Percentiles rank a stretch among this genome's conserved stretches.
Evolutionary conservation across 805 yeast species (phyloP).

Genomic region (Lachancea sp.): DNA sequence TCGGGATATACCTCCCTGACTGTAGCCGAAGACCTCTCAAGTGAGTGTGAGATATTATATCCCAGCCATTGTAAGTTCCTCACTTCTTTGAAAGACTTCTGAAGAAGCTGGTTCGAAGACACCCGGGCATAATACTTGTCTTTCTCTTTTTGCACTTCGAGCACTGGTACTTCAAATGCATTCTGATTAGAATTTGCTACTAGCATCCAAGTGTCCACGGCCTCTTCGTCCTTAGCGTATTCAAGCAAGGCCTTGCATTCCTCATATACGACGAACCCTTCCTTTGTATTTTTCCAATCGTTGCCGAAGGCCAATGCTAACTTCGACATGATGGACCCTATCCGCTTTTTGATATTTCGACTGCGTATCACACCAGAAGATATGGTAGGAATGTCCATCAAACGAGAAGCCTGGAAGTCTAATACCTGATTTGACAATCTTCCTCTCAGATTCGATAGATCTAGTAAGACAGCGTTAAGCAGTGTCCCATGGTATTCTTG

Average conservation of each 20-base stretch:
- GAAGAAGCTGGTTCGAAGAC: constrained; percentile 44
- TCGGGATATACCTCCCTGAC: constrained; percentile 50
- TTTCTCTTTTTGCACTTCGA: constrained; percentile 34
- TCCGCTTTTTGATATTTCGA: constrained; percentile 42
- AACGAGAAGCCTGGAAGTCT: constrained; percentile 32
- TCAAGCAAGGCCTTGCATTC: constrained; percentile 43
- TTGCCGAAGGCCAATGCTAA: constrained; percentile 50
- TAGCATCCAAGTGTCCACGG: constrained; percentile 46
- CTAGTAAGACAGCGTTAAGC: constrained; percentile 42
- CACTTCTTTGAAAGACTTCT: constrained; percentile 47
- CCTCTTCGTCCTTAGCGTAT: constrained; percentile 39
- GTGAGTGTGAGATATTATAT: constrained; percentile 49
- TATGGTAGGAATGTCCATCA: constrained; percentile 43
- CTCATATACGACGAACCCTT: constrained; percentile 55
- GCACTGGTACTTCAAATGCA: constrained; percentile 33
- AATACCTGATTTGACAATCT: constrained; percentile 35
- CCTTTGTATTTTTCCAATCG: constrained; percentile 57
- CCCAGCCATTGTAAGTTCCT: constrained; percentile 44
- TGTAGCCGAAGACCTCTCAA: constrained; percentile 43
- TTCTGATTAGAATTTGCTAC: constrained; percentile 20
- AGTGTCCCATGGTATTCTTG: constrained; percentile 53
- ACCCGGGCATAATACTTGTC: constrained; percentile 34
- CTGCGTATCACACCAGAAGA: constrained; percentile 48
- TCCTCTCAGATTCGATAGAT: constrained; percentile 39
- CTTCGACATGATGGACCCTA: constrained; percentile 38